Evolutionary conservation across 805 yeast genomes (phyloP).

Genomic region (Komagataella mondaviorum): DNA sequence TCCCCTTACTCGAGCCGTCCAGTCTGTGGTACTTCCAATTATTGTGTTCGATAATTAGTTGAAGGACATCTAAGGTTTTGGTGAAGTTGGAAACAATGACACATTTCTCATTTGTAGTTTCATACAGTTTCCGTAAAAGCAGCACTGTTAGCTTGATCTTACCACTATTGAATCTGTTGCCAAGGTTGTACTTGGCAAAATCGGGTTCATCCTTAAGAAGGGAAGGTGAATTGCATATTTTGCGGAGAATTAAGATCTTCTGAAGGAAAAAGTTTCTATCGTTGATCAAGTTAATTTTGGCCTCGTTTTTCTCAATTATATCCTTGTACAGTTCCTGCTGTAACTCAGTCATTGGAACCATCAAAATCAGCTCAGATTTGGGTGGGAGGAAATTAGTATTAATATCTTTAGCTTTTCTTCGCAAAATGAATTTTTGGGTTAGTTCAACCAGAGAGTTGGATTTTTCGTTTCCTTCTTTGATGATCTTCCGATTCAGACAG

Average conservation of each 20-base stretch:
- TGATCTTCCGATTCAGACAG: constrained; percentile 33
- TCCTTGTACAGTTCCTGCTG: constrained; percentile 43
- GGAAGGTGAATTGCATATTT: constrained; percentile 74
- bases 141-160: constrained; percentile 41
- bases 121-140: constrained; percentile 35
- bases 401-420: constrained; percentile 55
- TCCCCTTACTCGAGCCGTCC: constrained; percentile 68
- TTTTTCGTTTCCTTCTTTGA: constrained; percentile 43
- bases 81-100: constrained; percentile 85
- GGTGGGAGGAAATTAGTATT: constrained; percentile 48
- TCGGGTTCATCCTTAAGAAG: constrained; percentile 41
- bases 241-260: constrained; percentile 61
- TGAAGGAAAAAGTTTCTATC: constrained; percentile 27
- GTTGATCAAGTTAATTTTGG: constrained; percentile 18
- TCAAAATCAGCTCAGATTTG: constrained; percentile 62
- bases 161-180: constrained; percentile 31
- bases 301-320: constrained; percentile 26
- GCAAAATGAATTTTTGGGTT: constrained; percentile 53
- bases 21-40: constrained; percentile 44
- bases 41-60: constrained; percentile 34
- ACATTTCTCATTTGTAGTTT: constrained; percentile 46
- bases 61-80: constrained; percentile 69
- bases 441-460: constrained; percentile 50
- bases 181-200: constrained; percentile 15
- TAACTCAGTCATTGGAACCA: constrained; percentile 57